Evolutionary conservation across 2,329 filamentous ascomycete genomes (phyloP), one percentile per base, ranked within the genome.

Genomic region (Aspergillus sp.): DNA sequence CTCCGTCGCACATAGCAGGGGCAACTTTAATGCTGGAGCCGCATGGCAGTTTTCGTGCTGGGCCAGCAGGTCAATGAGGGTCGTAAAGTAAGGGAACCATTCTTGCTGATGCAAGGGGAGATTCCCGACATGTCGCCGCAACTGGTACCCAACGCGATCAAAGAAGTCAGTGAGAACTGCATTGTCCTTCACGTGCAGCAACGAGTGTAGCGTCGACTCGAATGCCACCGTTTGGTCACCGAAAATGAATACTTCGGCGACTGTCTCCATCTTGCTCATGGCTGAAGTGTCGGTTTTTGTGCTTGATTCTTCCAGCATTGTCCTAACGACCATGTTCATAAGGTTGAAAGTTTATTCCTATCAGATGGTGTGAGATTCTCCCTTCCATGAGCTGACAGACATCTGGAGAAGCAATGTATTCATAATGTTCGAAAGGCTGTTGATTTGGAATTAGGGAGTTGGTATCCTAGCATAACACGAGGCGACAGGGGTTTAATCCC

Each of bases 301-400:
- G 15, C 11, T 56, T 6, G 54, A n/a, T 5, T 48, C 27, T 49
- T 38, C 27, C 54, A 13, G 19, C 41, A 38, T 56, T 23, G 54
- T 56, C 47, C 41, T n/a, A 38, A 56, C 13, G 53, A 47, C 21
- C 23, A 48, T 30, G 8, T 27, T 56, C 72, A 73, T 60, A 62
- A 66, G 11, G 60, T 23, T 11, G 19, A 3, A 21, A 23, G 5
- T 0, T 30, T 30, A 30, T n/a, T 23, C 1, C 23, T 30, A 7
- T 42, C 10, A n/a, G 6, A 4, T 1, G 15, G n/a, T 17, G 39
- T 19, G n/a, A 17, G 8, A 17, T 17, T 19, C 8, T n/a, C 8
- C 39, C n/a, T 42, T 17, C n/a, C 6, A 30, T 49, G 44, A 17
- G 7, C 8, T 15, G 19, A 21, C 10, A 11, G 21, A 5, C 23